Conservation (phyloP, 2,329 filamentous ascomycete genomes). For the Neofusicoccum umdonicola region DNA sequence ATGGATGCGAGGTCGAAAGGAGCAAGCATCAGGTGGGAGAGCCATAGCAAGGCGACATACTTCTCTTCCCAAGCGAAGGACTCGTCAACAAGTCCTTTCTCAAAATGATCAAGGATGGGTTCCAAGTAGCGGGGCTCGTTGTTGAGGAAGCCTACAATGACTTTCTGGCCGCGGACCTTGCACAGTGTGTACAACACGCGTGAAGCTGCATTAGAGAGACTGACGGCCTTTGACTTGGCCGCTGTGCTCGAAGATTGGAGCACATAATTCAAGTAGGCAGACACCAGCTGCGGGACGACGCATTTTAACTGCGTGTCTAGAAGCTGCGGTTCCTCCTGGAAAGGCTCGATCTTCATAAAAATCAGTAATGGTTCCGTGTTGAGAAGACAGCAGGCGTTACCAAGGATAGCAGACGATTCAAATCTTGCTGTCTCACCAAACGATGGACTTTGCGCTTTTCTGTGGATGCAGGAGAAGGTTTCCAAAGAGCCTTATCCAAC, state of each 20-base stretch:
- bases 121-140: slow-evolving; percentile 87
- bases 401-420: slow-evolving; percentile 38
- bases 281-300: slow-evolving; percentile 71
- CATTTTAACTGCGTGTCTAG: slow-evolving; percentile 78
- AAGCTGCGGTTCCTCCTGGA: slow-evolving; percentile 92
- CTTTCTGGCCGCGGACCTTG: slow-evolving; percentile 91
- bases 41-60: slow-evolving; percentile 85
- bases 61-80: slow-evolving; percentile 73
- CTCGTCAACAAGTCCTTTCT: slow-evolving; percentile 50
- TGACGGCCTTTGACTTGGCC: slow-evolving; percentile 20
- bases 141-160: slow-evolving; percentile 85
- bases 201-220: slow-evolving; percentile 60
- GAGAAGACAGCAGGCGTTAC: slow-evolving; percentile 21
- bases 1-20: slow-evolving; percentile 90
- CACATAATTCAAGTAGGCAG: slow-evolving; percentile 67
- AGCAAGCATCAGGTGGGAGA: slow-evolving; percentile 55
- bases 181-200: slow-evolving; percentile 84
- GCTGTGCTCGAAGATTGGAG: not conserved
- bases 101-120: slow-evolving; percentile 71
- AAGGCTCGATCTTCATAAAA: slow-evolving; percentile 65
- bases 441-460: slow-evolving; percentile 32
- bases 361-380: not conserved
- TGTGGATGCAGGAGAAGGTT: slow-evolving; percentile 23
- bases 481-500: slow-evolving; percentile 39
- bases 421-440: slow-evolving; percentile 38